phyloP scores from a whole-genome alignment of 805 yeast species.

The Yamadazyma philogaea region DNA sequence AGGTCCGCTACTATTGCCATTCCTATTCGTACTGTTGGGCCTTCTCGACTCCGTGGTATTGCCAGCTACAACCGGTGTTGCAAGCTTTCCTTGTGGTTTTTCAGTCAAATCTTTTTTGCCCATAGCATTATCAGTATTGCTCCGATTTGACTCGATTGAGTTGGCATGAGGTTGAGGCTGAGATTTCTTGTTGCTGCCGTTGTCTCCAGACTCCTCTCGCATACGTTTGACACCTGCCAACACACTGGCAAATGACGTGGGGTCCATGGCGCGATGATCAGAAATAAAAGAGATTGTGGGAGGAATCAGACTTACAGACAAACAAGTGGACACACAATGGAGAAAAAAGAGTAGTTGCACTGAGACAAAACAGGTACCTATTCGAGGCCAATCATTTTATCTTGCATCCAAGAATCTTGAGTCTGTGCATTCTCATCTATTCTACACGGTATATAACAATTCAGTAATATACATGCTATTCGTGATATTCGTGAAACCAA shows the following conservation, averaged over 20 bases:
- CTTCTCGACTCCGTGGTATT: background rate
- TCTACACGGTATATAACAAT: conserved; percentile 2
- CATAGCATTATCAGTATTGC: background rate
- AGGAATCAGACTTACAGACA: too few species aligned
- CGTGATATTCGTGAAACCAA: conserved; percentile 21
- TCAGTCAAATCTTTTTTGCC: background rate
- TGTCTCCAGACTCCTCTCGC: conserved; percentile 41
- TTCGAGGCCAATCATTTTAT: too few species aligned
- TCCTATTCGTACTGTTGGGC: background rate
- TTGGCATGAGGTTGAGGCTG: background rate
- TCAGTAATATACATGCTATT: conserved; percentile 5
- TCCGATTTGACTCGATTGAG: background rate
- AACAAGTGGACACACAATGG: too few species aligned
- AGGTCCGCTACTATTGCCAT: background rate
- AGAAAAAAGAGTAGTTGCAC: too few species aligned
- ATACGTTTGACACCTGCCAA: conserved; percentile 65
- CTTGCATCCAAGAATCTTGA: background rate
- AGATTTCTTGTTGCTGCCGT: background rate
- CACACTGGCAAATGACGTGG: conserved; percentile 68
- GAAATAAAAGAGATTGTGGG: background rate
- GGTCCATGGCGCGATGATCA: conserved; percentile 29
- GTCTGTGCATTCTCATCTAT: too few species aligned
- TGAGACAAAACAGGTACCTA: too few species aligned
- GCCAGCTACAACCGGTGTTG: background rate
- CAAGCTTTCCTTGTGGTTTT: background rate